Percentiles rank a stretch among this genome's conserved stretches.
Evolutionary conservation across 1,284 basidiomycete genomes (phyloP).

Genomic region (Melampsora americana): DNA sequence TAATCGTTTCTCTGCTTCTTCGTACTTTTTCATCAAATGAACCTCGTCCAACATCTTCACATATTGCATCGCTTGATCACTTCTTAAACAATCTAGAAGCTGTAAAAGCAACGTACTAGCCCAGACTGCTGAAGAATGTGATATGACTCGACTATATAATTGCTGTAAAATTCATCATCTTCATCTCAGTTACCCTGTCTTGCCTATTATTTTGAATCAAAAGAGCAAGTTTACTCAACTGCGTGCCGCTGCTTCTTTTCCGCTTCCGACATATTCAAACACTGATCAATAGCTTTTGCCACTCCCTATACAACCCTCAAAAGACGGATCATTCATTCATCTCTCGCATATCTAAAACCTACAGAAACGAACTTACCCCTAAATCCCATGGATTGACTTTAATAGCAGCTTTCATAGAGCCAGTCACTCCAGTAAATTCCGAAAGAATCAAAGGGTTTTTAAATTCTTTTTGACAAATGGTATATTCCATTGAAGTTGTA

Average conservation of each 20-base stretch:
- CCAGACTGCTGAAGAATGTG: slow-evolving; percentile 94
- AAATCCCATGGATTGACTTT: slow-evolving; percentile 76
- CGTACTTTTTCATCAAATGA: slow-evolving; percentile 66
- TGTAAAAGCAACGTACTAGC: slow-evolving; percentile 83
- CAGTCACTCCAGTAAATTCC: slow-evolving; percentile 96
- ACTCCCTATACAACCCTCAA: slow-evolving; percentile 64
- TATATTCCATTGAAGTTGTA: slow-evolving; percentile 95
- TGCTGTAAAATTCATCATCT: slow-evolving; percentile 49
- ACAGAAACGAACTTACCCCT: slow-evolving; percentile 60
- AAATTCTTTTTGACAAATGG: slow-evolving; percentile 80
- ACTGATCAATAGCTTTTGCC: slow-evolving; percentile 87
- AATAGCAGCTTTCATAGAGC: slow-evolving; percentile 76
- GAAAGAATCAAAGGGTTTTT: slow-evolving; percentile 84
- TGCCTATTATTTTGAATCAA: not conserved
- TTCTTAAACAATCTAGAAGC: slow-evolving; percentile 75
- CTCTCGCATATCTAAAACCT: no score
- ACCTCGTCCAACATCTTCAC: slow-evolving; percentile 78
- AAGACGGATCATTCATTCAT: not conserved
- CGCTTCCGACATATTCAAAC: slow-evolving; percentile 71
- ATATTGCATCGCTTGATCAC: slow-evolving; percentile 75
- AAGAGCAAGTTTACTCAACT: slow-evolving; percentile 47
- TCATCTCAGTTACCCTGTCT: not conserved
- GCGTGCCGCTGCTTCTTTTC: slow-evolving; percentile 78
- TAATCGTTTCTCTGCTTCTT: slow-evolving; percentile 72
- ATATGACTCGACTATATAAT: slow-evolving; percentile 80